Base-by-base conservation (phyloP, 2,329 filamentous ascomycete species). In the Zasmidium citrigriseum region DNA sequence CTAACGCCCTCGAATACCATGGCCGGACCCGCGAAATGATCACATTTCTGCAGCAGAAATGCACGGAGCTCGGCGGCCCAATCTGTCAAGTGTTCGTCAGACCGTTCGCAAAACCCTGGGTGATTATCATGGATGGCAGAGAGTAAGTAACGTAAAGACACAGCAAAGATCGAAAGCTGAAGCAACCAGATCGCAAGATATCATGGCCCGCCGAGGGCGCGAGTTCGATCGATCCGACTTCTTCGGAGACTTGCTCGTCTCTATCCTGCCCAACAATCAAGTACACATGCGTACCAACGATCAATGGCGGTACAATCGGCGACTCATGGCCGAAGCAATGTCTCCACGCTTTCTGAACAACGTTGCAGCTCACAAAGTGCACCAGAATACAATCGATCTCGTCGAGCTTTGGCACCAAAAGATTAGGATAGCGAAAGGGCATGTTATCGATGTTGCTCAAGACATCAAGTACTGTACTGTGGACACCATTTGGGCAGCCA, bases 51-150 rank as follows among this genome's bases (percentile, higher is more conserved):
- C 50, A 57, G 10, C 45, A 53, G 21, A 56, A 62, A 14, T 34
- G 54, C 29, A 52, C 44, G 29, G 54, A 59, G 23, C 57, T 59
- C 23, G 62, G 75, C 5, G 74, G 73, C 11, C 77, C 79, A 0
- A 73, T 83, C 56, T 66, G 76, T 4, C 82, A 84, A 62, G 68
- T 78, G 4, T 83, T 83, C 65, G 65, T 81, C 52, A 68, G 70
- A 7, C 80, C 81, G 0, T 72, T 80, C n/a, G 60, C 64, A 1
- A 70, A 69, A 24, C 82, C 80, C 1, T 75, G 72, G 65, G 69
- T 83, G 1, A 56, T 83, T 2, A 60, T 83, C 3, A 69, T 73
- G 20, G 79, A 80, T 56, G 75, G 71, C 7, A 68, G 69, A 3
- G 78, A 80, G 27, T 29, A 29, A 29, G 27, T 14, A 29, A 14